Evolutionary conservation across 148 eudicot genomes (phyloP), one percentile per base, ranked within the genome.

Genomic region (Chenopodium berlandieri): DNA sequence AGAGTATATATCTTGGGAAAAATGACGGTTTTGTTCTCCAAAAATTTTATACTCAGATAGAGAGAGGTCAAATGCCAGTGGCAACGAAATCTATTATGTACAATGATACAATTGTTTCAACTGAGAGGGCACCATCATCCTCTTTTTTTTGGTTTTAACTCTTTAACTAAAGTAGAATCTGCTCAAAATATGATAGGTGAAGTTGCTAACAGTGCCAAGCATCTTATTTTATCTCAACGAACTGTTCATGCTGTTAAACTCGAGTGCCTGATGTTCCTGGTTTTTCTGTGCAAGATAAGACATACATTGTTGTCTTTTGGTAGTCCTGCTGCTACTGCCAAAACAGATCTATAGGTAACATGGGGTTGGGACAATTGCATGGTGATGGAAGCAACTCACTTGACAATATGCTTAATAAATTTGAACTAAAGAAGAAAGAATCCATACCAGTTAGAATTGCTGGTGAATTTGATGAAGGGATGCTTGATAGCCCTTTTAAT

Each of bases 251-350:
- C 99, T 23, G 89, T 91, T 40, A 97, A 92, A 86, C 89, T 88
- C 72, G 99, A 95, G 50, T 95, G 99, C 90, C 86, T 91, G 75
- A 79, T 89, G 86, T 94, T 93, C 86, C 99, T 92, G 85, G 92
- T 93, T 82, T 90, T 82, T 86, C 91, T 95, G 99, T 93, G 99
- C 84, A 90, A 86, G 81, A 88, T 91, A 68, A 88, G 97, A 32
- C 97, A 95, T 82, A 91, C 93, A 50, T 79, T 95, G 63, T 84
- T 89, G 68, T 86, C 93, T 71, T 86, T 89, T 64, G 84, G 90
- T 84, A 85, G 77, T 74, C 74, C 88, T 23, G 82, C 84, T 34
- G 81, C 89, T 79, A 74, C 73, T 75, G 85, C 88, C 56, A 82
- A 86, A 87, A 80, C 84, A 85, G 90, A 81, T 81, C 85, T 47